These are phyloP conservation scores for Pleurotus djamor DNA, from an alignment of 768 basidiomycete species.

Conservation along the genomic window DNA sequence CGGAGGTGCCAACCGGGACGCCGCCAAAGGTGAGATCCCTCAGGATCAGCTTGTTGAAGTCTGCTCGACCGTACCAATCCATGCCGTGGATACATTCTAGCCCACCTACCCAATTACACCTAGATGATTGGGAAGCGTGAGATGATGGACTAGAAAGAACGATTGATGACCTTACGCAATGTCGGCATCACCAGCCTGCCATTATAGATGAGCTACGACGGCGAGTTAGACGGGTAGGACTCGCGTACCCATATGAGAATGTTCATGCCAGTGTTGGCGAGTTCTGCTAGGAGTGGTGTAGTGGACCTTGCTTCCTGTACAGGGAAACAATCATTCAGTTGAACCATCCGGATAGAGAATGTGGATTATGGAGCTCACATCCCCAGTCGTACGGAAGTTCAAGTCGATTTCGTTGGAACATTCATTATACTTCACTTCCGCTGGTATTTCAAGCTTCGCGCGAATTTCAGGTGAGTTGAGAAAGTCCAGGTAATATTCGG, in stretches of 20 bases:
- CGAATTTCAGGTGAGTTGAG: slow-evolving; percentile 22
- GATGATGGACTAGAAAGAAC: too few species aligned
- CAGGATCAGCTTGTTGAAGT: slow-evolving; percentile 31
- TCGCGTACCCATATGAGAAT: slow-evolving; percentile 47
- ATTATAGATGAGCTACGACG: too few species aligned
- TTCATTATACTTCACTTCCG: slow-evolving; percentile 42
- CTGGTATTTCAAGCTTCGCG: slow-evolving; percentile 33
- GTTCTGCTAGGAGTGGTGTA: slow-evolving; percentile 28
- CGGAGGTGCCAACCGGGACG: slow-evolving; percentile 49
- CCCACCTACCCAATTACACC: slow-evolving; percentile 47
- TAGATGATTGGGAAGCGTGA: too few species aligned
- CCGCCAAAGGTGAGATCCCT: slow-evolving; percentile 58
- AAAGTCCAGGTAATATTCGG: slow-evolving; percentile 51
- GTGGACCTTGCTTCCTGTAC: slow-evolving; percentile 47
- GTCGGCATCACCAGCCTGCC: slow-evolving; percentile 51
- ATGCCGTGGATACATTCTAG: slow-evolving; percentile 39
- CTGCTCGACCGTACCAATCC: slow-evolving; percentile 43
- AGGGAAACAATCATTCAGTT: background rate
- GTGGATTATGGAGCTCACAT: slow-evolving; percentile 28
- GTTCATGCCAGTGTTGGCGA: slow-evolving; percentile 42
- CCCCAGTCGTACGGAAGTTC: slow-evolving; percentile 50
- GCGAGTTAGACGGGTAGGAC: too few species aligned
- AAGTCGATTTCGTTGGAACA: slow-evolving; percentile 42
- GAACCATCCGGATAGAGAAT: too few species aligned
- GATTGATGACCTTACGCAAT: slow-evolving; percentile 34